Percentiles rank a stretch among this genome's conserved stretches.
These are phyloP conservation scores for Erucastrum elatum DNA, from an alignment of 345 rosid genomes.

Conservation along the genomic window DNA sequence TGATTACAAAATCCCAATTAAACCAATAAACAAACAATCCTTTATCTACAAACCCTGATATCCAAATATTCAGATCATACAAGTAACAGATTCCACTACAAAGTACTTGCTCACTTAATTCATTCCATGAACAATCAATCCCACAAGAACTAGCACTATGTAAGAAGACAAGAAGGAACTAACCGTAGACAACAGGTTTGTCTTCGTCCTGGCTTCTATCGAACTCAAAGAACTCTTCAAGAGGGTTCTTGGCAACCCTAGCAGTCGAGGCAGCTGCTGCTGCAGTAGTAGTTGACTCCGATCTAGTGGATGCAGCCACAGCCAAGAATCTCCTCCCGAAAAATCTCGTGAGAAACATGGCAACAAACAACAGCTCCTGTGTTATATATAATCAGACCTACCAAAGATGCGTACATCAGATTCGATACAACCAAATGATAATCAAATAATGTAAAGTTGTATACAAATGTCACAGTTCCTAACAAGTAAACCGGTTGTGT, in stretches of 20 bases:
- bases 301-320: conserved; percentile 50
- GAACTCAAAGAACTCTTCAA: conserved; percentile 79
- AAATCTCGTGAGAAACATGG: conserved; percentile 66
- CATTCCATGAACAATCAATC: too few relatives aligned
- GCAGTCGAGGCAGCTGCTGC: conserved; percentile 51
- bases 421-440: not conserved
- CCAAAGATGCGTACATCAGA: not conserved
- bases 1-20: not conserved
- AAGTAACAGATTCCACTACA: not conserved
- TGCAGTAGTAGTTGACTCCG: conserved; percentile 52
- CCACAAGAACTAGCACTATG: too few relatives aligned
- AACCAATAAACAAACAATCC: not conserved
- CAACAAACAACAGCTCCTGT: not conserved
- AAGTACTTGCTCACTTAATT: too few relatives aligned
- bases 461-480: not conserved
- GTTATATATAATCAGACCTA: conserved; percentile 1
- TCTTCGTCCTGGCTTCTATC: conserved; percentile 70
- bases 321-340: conserved; percentile 62
- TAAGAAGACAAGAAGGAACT: not conserved
- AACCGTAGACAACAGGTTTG: conserved; percentile 77
- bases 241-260: conserved; percentile 54
- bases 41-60: not conserved
- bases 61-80: not conserved
- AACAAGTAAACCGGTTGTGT: not conserved
- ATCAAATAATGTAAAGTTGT: not conserved